These are phyloP conservation scores for Whalleya microplaca DNA, from an alignment of 2,329 filamentous ascomycete species.

Conservation along the genomic window DNA sequence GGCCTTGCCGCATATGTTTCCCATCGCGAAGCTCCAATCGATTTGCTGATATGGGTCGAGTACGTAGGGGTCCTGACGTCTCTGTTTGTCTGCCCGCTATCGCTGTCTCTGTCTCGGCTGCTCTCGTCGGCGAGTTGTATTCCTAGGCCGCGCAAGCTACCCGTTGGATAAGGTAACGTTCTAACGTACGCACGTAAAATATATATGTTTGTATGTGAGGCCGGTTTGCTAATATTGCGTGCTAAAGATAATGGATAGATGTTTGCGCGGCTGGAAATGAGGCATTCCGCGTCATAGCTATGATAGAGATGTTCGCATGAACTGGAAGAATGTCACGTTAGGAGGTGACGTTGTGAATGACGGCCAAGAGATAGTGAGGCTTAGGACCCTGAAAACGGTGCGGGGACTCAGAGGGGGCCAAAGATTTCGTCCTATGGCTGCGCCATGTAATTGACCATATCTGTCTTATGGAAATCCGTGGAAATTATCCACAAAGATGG, in stretches of 20 bases:
- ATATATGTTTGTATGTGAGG: neutral
- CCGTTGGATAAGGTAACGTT: neutral
- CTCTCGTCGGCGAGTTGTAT: too few relatives aligned
- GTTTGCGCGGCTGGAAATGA: neutral
- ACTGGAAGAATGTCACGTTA: neutral
- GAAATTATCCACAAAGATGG: too few relatives aligned
- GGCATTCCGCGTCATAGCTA: neutral
- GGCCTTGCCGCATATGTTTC: slow-evolving; percentile 81
- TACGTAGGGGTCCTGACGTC: too few relatives aligned
- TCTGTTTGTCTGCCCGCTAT: too few relatives aligned
- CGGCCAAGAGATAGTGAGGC: too few relatives aligned
- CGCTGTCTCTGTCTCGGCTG: too few relatives aligned
- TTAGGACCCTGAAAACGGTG: neutral
- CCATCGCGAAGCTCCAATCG: slow-evolving; percentile 61
- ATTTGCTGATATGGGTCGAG: too few relatives aligned
- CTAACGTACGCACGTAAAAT: neutral
- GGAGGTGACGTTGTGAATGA: neutral
- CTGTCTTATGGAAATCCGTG: too few relatives aligned
- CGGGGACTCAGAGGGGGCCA: neutral
- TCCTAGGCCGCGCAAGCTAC: neutral
- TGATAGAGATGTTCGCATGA: neutral
- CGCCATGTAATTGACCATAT: too few relatives aligned
- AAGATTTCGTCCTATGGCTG: too few relatives aligned
- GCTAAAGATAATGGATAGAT: neutral
- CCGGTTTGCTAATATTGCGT: neutral